Evolutionary conservation across 2,329 filamentous ascomycete species (phyloP).

Genomic region (Ceratocystis albifundus): DNA sequence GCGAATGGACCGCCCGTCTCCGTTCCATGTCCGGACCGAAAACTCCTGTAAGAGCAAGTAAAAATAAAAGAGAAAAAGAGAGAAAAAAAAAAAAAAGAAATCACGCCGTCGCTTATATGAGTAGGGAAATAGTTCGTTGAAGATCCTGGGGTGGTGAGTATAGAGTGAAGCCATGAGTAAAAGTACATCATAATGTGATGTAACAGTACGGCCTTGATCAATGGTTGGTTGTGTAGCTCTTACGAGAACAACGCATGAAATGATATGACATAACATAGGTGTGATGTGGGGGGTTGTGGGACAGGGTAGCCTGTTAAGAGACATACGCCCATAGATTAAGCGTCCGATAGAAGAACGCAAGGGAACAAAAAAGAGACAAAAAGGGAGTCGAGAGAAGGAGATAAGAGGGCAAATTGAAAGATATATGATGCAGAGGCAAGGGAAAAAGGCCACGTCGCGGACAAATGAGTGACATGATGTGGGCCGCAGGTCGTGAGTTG

Average conservation of each 20-base stretch:
- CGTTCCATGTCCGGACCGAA: background rate
- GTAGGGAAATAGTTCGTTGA: slow-evolving; percentile 8
- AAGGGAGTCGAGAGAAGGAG: background rate
- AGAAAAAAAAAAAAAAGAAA: background rate
- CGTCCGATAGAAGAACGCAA: background rate
- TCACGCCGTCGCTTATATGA: slow-evolving; percentile 7
- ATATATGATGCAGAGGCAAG: background rate
- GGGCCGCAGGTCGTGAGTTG: background rate
- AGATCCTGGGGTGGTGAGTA: slow-evolving; percentile 11
- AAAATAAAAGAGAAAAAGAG: background rate
- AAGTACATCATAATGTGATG: background rate
- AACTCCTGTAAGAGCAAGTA: background rate
- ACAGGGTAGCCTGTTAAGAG: slow-evolving; percentile 4
- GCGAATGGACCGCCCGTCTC: background rate
- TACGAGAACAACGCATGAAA: background rate
- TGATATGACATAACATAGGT: background rate
- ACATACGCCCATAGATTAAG: background rate
- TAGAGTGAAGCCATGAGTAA: background rate
- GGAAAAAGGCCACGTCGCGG: background rate
- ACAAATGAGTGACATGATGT: background rate
- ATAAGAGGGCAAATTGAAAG: background rate
- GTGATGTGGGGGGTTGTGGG: background rate
- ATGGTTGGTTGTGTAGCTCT: background rate
- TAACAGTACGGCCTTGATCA: no score
- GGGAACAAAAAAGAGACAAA: background rate